Evolutionary conservation across 352 stramenopile genomes (phyloP).

Genomic region (Globisporangium sylvaticum): DNA sequence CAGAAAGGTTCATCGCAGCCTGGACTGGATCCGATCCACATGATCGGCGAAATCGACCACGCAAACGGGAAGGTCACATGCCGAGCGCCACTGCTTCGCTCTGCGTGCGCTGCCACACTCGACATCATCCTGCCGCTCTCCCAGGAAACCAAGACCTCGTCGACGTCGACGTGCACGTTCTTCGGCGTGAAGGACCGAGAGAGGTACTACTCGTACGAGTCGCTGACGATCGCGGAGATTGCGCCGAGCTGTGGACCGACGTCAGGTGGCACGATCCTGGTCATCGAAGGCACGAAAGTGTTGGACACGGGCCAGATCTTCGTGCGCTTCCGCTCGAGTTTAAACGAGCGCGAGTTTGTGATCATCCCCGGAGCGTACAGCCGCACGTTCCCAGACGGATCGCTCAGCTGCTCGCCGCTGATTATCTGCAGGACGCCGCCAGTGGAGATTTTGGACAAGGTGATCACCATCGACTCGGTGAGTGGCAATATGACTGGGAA

Average conservation of each 20-base stretch:
- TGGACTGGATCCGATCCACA: constrained; percentile 29
- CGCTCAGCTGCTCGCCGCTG: constrained; percentile 40
- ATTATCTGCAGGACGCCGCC: constrained; percentile 57
- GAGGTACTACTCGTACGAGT: constrained; percentile 68
- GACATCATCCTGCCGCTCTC: constrained; percentile 43
- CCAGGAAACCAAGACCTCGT: constrained; percentile 15
- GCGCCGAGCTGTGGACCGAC: constrained; percentile 54
- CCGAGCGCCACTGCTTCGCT: constrained; percentile 46
- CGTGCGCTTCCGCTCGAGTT: constrained; percentile 58
- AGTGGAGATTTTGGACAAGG: constrained; percentile 55
- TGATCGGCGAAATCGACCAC: constrained; percentile 55
- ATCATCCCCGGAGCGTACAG: constrained; percentile 56
- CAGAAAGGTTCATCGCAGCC: constrained; percentile 16
- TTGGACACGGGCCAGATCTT: constrained; percentile 75
- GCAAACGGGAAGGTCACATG: constrained; percentile 37
- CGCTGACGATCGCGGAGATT: constrained; percentile 55
- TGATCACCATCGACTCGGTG: constrained; percentile 11
- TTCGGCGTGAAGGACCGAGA: constrained; percentile 48
- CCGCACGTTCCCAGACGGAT: constrained; percentile 52
- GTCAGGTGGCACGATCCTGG: constrained; percentile 45
- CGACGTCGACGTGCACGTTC: constrained; percentile 17
- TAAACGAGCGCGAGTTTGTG: constrained; percentile 61
- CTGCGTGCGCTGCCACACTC: constrained; percentile 32
- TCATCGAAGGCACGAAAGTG: constrained; percentile 60
- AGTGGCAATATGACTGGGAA: not conserved